Percentiles rank a stretch among this genome's conserved stretches.
Evolutionary conservation across 768 basidiomycete genomes (phyloP).

Genomic region (Russula virescens): DNA sequence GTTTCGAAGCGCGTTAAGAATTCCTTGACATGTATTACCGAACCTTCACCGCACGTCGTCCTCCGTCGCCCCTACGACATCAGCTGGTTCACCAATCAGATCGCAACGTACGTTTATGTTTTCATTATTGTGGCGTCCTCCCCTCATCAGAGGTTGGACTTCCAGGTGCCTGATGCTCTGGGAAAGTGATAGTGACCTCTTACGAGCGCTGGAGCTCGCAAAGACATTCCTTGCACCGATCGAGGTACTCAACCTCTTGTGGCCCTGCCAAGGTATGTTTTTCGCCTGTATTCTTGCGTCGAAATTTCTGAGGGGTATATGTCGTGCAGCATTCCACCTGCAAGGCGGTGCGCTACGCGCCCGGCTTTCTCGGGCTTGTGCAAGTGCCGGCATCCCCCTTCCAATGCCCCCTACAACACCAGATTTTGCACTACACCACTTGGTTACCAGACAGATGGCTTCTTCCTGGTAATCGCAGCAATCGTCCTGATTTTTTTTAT

Average conservation of each 20-base stretch:
- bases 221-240: slow-evolving; percentile 57
- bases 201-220: slow-evolving; percentile 57
- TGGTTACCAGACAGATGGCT: background rate
- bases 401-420: slow-evolving; percentile 21
- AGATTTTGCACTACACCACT: background rate
- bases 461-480: slow-evolving; percentile 1
- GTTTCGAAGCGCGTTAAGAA: slow-evolving; percentile 56
- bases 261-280: slow-evolving; percentile 44
- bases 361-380: slow-evolving; percentile 28
- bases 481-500: background rate
- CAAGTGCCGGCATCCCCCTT: slow-evolving; percentile 23
- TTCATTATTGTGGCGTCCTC: background rate
- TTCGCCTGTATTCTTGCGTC: background rate
- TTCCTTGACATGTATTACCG: slow-evolving; percentile 48
- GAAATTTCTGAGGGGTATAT: background rate
- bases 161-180: slow-evolving; percentile 59
- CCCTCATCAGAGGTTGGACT: slow-evolving; percentile 12
- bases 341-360: slow-evolving; percentile 27
- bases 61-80: slow-evolving; percentile 41
- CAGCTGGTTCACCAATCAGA: slow-evolving; percentile 49
- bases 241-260: slow-evolving; percentile 63
- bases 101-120: slow-evolving; percentile 45
- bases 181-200: slow-evolving; percentile 53
- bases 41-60: slow-evolving; percentile 44
- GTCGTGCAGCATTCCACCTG: slow-evolving; percentile 23